These are phyloP conservation scores for Coemansia sp. DNA, from an alignment of 192 early-diverging fungal species.

Conservation along the genomic window DNA sequence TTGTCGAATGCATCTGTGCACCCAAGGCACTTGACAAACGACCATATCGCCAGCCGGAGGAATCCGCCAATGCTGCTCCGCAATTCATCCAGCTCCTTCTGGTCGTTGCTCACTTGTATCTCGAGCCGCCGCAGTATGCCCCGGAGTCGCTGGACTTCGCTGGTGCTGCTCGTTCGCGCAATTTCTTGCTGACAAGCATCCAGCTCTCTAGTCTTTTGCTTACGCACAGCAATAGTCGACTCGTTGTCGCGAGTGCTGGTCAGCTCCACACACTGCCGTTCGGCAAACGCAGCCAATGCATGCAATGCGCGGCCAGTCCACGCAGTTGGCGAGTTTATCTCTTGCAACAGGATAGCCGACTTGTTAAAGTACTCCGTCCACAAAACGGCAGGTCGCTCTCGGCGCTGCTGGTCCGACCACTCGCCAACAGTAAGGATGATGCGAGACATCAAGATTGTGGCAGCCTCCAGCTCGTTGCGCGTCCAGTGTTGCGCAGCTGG, in stretches of 20 bases:
- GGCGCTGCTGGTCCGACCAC: conserved; percentile 50
- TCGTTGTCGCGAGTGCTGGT: conserved; percentile 37
- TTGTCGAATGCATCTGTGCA: conserved; percentile 42
- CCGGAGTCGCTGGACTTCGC: conserved; percentile 24
- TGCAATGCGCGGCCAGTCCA: conserved; percentile 55
- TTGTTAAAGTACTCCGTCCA: conserved; percentile 55
- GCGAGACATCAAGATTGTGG: conserved; percentile 44
- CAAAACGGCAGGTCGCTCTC: conserved; percentile 46
- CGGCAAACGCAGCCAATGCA: conserved; percentile 49
- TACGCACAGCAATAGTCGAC: conserved; percentile 39
- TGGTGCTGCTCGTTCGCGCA: conserved; percentile 3
- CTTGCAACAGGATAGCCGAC: conserved; percentile 39
- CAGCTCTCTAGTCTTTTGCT: conserved; percentile 49
- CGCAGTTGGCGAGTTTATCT: conserved; percentile 26
- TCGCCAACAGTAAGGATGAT: conserved; percentile 47
- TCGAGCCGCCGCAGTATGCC: conserved; percentile 41
- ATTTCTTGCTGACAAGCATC: conserved; percentile 42
- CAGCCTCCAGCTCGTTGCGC: conserved; percentile 27
- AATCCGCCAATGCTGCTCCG: conserved; percentile 40
- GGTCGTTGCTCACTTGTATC: conserved; percentile 41
- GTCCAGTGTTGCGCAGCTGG: conserved; percentile 11
- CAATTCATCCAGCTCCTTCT: conserved; percentile 35
- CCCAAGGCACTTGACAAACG: conserved; percentile 43
- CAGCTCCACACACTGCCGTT: conserved; percentile 51
- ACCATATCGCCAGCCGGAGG: conserved; percentile 47